These are phyloP conservation scores for Rhizomucor miehei DNA, from an alignment of 371 early-diverging fungal species.

Conservation along the genomic window DNA sequence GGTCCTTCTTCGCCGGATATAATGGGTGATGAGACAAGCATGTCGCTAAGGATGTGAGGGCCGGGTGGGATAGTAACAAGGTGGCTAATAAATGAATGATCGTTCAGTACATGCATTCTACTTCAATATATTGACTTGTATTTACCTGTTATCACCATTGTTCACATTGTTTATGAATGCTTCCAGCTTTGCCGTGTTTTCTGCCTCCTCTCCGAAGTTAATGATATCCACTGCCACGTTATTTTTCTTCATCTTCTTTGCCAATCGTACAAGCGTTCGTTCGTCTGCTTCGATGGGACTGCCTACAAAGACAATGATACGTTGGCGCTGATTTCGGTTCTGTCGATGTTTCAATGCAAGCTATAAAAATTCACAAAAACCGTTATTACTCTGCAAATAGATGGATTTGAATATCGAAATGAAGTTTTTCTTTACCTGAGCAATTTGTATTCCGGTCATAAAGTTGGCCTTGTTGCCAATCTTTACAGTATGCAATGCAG, in stretches of 20 bases:
- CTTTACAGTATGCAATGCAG: constrained; percentile 79
- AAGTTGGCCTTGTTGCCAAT: constrained; percentile 76
- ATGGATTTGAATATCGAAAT: too few species aligned
- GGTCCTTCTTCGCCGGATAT: constrained; percentile 80
- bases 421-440: constrained; percentile 87
- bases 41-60: constrained; percentile 90
- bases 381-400: too few species aligned
- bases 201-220: constrained; percentile 94
- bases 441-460: constrained; percentile 90
- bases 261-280: constrained; percentile 83
- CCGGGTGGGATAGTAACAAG: constrained; percentile 94
- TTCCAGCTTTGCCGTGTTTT: constrained; percentile 87
- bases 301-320: constrained; percentile 94
- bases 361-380: constrained; percentile 42
- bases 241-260: constrained; percentile 97
- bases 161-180: constrained; percentile 90
- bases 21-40: constrained; percentile 85
- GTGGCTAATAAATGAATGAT: constrained; percentile 52
- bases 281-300: constrained; percentile 84
- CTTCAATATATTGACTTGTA: too few species aligned
- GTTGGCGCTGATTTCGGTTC: constrained; percentile 93
- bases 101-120: neutral
- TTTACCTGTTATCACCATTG: constrained; percentile 82
- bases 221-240: constrained; percentile 94
- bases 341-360: constrained; percentile 95